Base-by-base conservation (phyloP, 176 grass and related monocot genomes). In the Alloteropsis semialata region DNA sequence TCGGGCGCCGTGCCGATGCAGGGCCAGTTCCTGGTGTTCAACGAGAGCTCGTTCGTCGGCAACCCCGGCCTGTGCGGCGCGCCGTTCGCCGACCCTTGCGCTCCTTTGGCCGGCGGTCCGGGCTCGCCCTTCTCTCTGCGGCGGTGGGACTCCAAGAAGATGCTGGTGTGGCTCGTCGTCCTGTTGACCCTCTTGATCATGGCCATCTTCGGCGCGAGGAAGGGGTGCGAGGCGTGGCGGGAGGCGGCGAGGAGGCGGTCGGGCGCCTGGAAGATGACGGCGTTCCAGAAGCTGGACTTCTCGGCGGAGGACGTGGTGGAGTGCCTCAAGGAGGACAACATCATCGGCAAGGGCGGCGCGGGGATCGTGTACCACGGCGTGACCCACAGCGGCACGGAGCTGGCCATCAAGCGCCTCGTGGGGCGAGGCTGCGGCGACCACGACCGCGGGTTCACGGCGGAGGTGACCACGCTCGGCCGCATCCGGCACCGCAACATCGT, bases 401-500 rank as follows among this genome's bases (percentile, higher is more conserved):
- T 99, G 13, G 96, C 96, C 1, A 92, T 99, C 77, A 99, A 99
- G 79, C 87, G 93, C 0, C 85, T 99, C 0, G 87, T 96, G 2
- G 87, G 90, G 0, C 65, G 84, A 0, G 93, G 93, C 2, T 69
- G 82, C 50, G 85, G 88, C 56, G 88, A 81, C 46, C 83, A 93
- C 65, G 95, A 97, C 84, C 57, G 90, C 4, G 95, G 95, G 0
- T 97, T 97, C 90, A 89, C 80, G 24, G 95, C 95, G 10, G 95
- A 97, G 90, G 89, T 97, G 33, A 80, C 83, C 8, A 97, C 96
- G 45, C 88, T 97, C 5, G 95, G 95, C 1, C 77, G 92, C 30
- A 97, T 97, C 80, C 61, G 95, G 24, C 95, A 97, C 85, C 90
- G 92, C 1, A 97, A 97, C 86, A 97, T 97, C 85, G 92, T 97